These are phyloP conservation scores for Gracilariopsis chorda DNA, from an alignment of 23 red algal species.

Conservation along the genomic window DNA sequence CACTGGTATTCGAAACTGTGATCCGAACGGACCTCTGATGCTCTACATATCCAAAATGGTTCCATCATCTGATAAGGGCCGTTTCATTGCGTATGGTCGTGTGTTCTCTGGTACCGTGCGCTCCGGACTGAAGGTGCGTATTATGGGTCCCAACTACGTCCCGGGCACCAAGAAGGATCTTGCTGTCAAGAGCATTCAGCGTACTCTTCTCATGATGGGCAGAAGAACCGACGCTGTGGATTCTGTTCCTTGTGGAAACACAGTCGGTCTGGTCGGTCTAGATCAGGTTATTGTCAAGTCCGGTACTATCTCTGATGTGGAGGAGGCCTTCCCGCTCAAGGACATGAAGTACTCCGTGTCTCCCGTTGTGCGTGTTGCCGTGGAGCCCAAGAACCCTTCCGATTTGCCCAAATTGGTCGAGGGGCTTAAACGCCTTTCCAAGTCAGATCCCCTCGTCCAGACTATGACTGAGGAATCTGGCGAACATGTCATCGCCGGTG, in stretches of 20 bases:
- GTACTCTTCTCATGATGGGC: constrained; percentile 99
- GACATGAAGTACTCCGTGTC: constrained; percentile 99
- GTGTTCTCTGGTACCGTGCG: constrained; percentile 98
- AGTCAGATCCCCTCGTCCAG: constrained; percentile 97
- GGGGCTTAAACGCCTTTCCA: constrained; percentile 97
- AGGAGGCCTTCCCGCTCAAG: constrained; percentile 97
- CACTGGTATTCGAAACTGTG: constrained; percentile 98
- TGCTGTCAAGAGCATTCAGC: constrained; percentile 91
- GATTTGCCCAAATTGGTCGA: constrained; percentile 98
- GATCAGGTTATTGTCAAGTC: constrained; percentile 96
- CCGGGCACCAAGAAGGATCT: constrained; percentile 98
- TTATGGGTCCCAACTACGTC: constrained; percentile 98
- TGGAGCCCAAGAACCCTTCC: constrained; percentile 98
- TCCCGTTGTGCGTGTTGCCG: constrained; percentile 97
- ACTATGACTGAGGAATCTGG: constrained; percentile 93
- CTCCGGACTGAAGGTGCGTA: constrained; percentile 94
- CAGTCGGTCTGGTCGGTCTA: constrained; percentile 94
- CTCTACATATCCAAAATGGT: constrained; percentile 99
- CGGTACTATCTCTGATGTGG: constrained; percentile 88
- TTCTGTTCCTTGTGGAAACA: constrained; percentile 97
- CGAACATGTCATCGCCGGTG: constrained; percentile 98
- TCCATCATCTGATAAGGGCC: constrained; percentile 93
- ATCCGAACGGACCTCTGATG: constrained; percentile 98
- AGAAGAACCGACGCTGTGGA: constrained; percentile 91
- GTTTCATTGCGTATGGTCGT: constrained; percentile 97